Conservation (phyloP, 2,329 filamentous ascomycete species). For the Penicillium sp. region DNA sequence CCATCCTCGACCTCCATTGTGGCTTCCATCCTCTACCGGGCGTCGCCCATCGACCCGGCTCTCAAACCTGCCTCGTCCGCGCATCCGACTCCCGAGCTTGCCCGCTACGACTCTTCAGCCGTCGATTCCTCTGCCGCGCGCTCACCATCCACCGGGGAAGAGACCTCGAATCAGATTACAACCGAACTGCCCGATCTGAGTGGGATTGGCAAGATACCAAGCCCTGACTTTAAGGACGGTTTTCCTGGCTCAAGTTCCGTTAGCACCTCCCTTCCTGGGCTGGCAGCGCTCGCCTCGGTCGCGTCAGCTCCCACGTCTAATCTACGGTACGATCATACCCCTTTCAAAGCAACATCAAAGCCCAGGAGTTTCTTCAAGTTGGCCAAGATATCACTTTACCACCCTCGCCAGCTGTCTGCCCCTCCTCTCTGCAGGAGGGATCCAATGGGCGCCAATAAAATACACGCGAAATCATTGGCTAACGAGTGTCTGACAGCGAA, state of each 20-base stretch:
- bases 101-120: slow-evolving; percentile 41
- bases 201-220: slow-evolving; percentile 27
- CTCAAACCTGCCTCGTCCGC: slow-evolving; percentile 44
- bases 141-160: slow-evolving; percentile 41
- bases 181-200: slow-evolving; percentile 29
- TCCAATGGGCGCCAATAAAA: slow-evolving; percentile 12
- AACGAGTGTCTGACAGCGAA: slow-evolving; percentile 25
- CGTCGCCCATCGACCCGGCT: slow-evolving; percentile 51
- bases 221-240: slow-evolving; percentile 22
- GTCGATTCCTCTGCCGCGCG: slow-evolving; percentile 45
- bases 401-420: slow-evolving; percentile 3
- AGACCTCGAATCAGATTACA: slow-evolving; percentile 47
- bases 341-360: slow-evolving; percentile 2
- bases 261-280: slow-evolving; percentile 48
- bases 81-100: slow-evolving; percentile 29
- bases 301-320: slow-evolving; percentile 49
- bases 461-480: slow-evolving; percentile 19
- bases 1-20: slow-evolving; percentile 53
- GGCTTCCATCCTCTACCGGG: slow-evolving; percentile 54
- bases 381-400: background rate
- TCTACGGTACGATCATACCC: slow-evolving; percentile 51
- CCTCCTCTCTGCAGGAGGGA: slow-evolving; percentile 9
- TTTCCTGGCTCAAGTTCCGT: slow-evolving; percentile 31
- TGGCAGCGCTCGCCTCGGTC: slow-evolving; percentile 56
- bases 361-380: background rate